Conservation (phyloP, 148 eudicot species). For the Silene uniflora region DNA sequence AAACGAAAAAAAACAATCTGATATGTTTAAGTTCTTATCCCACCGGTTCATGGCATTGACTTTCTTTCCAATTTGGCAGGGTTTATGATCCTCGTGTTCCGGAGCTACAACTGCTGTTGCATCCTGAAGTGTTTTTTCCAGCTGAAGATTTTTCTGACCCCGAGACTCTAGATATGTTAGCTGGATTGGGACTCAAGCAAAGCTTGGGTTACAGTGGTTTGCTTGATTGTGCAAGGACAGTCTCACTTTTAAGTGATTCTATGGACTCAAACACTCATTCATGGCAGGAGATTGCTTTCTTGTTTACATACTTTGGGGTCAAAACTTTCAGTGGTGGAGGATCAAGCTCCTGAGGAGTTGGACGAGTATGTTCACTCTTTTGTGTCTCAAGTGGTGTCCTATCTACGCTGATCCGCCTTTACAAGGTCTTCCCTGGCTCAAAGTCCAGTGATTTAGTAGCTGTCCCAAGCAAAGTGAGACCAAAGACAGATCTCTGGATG, state of each 20-base stretch:
- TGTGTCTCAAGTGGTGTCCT: conserved; percentile 64
- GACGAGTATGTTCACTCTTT: conserved; percentile 25
- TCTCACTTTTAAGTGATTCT: conserved; percentile 66
- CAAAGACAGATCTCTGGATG: conserved; percentile 86
- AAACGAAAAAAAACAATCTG: neutral
- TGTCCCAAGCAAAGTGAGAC: conserved; percentile 69
- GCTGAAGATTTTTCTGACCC: conserved; percentile 65
- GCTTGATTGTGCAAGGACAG: conserved; percentile 90
- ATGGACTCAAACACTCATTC: conserved; percentile 43
- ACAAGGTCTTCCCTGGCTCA: conserved; percentile 79
- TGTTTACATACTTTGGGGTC: conserved; percentile 65
- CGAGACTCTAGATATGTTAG: conserved; percentile 62
- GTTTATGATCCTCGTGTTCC: conserved; percentile 92
- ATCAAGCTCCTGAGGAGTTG: conserved; percentile 27
- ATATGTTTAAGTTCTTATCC: no score
- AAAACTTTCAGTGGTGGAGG: conserved; percentile 48
- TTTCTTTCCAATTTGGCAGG: conserved; percentile 43
- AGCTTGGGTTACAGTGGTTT: conserved; percentile 62
- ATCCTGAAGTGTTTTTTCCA: conserved; percentile 73
- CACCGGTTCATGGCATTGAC: conserved; percentile 28
- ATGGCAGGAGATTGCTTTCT: conserved; percentile 60
- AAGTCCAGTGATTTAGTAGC: conserved; percentile 50
- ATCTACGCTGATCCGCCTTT: conserved; percentile 63
- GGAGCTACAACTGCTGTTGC: conserved; percentile 63
- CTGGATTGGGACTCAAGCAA: conserved; percentile 69